Percentiles rank a stretch among this genome's conserved stretches.
Evolutionary conservation across 306 rosid genomes (phyloP).

Genomic region (Corylus avellana): DNA sequence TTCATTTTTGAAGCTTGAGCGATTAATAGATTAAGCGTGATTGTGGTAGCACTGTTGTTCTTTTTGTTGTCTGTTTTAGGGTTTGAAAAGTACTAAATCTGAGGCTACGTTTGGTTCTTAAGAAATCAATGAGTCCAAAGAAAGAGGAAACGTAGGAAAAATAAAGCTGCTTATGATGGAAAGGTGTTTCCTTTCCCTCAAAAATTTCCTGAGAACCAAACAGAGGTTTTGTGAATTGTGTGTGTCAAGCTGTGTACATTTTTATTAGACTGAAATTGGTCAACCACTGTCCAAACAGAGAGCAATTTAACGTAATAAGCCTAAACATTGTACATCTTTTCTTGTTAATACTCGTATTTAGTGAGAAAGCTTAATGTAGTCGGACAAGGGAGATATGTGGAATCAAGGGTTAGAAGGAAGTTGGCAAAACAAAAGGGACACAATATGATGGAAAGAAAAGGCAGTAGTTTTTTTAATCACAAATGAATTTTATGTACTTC

Average conservation of each 20-base stretch:
- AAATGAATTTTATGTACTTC: too few species aligned
- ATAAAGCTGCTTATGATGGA: neutral
- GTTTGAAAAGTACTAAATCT: neutral
- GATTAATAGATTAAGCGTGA: neutral
- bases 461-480: neutral
- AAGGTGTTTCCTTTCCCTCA: neutral
- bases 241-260: neutral
- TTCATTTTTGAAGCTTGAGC: neutral
- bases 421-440: neutral
- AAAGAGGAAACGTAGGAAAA: neutral
- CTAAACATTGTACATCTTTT: too few species aligned
- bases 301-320: neutral
- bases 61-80: neutral
- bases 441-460: neutral
- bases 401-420: neutral
- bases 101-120: neutral
- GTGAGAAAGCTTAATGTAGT: neutral
- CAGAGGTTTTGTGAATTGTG: neutral
- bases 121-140: neutral
- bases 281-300: neutral
- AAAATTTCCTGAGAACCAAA: neutral
- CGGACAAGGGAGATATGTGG: neutral
- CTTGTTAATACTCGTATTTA: too few species aligned
- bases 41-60: neutral
- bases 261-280: neutral